These are phyloP conservation scores for Colletotrichum destructivum DNA, from an alignment of 2,329 filamentous ascomycete species.

Conservation along the genomic window DNA sequence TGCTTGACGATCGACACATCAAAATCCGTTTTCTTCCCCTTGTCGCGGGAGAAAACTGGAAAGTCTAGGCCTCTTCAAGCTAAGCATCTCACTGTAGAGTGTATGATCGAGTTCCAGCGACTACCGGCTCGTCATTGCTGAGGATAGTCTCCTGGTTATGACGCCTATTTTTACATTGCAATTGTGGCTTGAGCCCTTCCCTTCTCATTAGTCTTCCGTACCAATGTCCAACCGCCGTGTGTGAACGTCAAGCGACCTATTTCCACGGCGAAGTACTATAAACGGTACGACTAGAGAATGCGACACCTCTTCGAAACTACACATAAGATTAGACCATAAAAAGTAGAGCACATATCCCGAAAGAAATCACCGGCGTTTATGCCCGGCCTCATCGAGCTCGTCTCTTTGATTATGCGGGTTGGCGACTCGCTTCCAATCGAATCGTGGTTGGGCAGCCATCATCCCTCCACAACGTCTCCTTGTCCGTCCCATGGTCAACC, in stretches of 20 bases:
- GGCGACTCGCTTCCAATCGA: slow-evolving; percentile 30
- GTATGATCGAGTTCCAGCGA: background rate
- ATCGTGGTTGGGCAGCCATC: slow-evolving; percentile 44
- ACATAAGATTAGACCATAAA: slow-evolving; percentile 25
- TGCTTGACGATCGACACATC: slow-evolving; percentile 10
- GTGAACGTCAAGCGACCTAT: background rate
- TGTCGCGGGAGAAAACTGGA: background rate
- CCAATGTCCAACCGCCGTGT: background rate
- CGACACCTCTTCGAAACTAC: background rate
- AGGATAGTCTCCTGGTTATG: background rate
- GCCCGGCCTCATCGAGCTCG: slow-evolving; percentile 33
- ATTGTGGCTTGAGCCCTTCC: background rate
- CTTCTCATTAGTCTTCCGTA: too few relatives aligned
- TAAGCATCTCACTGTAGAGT: background rate
- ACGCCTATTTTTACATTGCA: background rate
- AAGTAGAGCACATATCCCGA: slow-evolving; percentile 19
- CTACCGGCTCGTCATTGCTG: background rate
- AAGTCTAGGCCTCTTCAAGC: slow-evolving; percentile 15
- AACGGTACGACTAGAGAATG: background rate
- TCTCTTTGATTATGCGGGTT: slow-evolving; percentile 26
- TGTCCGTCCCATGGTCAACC: slow-evolving; percentile 30
- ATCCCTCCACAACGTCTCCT: slow-evolving; percentile 32
- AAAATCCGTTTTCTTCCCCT: background rate
- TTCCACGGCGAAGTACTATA: background rate
- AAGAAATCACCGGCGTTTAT: slow-evolving; percentile 36